A percentile compares a stretch with the other conserved stretches of the same genome.
These are phyloP conservation scores for Saccharum officinarum DNA, from an alignment of 176 grass and related monocot species.

Conservation along the genomic window DNA sequence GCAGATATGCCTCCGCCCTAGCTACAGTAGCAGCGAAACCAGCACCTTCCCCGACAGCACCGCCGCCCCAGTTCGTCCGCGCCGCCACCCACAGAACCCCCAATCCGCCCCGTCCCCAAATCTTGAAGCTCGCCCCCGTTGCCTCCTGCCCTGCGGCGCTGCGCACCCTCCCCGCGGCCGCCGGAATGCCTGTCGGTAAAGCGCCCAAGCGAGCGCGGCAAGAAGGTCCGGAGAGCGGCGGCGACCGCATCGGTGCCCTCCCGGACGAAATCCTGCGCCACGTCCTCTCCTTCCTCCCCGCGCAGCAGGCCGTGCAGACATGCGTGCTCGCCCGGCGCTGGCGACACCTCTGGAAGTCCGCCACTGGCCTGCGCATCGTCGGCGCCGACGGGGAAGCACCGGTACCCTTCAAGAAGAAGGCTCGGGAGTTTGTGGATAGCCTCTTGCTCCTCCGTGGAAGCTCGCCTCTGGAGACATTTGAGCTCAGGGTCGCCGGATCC, in stretches of 20 bases:
- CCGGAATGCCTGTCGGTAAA: neutral
- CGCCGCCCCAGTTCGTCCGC: no score
- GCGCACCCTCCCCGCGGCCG: neutral
- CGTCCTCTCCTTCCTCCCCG: slow-evolving; percentile 22
- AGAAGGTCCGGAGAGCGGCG: neutral
- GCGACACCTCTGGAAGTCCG: slow-evolving; percentile 3
- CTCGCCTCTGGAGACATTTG: no score
- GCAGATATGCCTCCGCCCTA: neutral
- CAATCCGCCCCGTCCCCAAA: neutral
- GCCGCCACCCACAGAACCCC: no score
- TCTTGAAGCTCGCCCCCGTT: neutral
- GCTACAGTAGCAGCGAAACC: neutral
- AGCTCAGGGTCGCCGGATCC: no score
- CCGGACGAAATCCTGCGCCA: neutral
- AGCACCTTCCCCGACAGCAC: neutral
- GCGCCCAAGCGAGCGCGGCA: neutral
- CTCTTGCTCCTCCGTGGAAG: no score
- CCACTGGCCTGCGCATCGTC: neutral
- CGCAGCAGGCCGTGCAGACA: neutral
- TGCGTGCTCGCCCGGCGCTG: slow-evolving; percentile 23
- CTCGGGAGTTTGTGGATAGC: neutral
- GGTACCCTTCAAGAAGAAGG: neutral
- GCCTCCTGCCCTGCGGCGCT: neutral
- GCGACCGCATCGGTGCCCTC: neutral
- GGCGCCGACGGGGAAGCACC: no score